A percentile compares a stretch with the other conserved stretches of the same genome.
Conservation (phyloP, 169 alveolate genomes). For the Babesia bigemina region DNA sequence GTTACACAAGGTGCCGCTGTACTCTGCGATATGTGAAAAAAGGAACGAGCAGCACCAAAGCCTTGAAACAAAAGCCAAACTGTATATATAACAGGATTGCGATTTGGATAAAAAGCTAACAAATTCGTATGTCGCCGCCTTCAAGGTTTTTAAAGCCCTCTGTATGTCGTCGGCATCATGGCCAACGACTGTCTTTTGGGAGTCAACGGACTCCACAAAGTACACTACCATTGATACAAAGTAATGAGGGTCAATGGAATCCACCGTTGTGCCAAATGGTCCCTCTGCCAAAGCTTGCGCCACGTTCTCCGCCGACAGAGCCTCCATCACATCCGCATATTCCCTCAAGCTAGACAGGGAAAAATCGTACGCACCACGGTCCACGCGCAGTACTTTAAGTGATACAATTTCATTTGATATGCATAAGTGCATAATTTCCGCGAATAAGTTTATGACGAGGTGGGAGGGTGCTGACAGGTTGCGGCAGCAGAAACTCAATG, state of each 20-base stretch:
- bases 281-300: neutral
- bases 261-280: neutral
- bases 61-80: neutral
- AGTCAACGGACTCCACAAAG: constrained; percentile 9
- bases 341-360: constrained; percentile 6
- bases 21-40: constrained; percentile 9
- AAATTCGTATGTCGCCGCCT: constrained; percentile 17
- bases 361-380: constrained; percentile 1
- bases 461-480: neutral
- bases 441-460: neutral
- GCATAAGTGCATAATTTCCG: neutral
- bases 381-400: neutral
- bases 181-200: neutral
- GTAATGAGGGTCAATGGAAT: constrained; percentile 21
- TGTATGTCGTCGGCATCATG: neutral
- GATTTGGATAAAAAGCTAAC: neutral
- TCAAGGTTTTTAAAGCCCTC: neutral
- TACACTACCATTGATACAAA: constrained; percentile 8
- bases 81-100: constrained; percentile 1
- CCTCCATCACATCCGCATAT: constrained; percentile 15
- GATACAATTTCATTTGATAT: neutral
- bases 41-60: constrained; percentile 32
- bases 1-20: constrained; percentile 30
- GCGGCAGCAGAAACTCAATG: constrained; percentile 13
- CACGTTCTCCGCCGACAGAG: constrained; percentile 11